These are phyloP conservation scores for Chlorella sp. DNA, from an alignment of 139 green algal species.

Conservation along the genomic window DNA sequence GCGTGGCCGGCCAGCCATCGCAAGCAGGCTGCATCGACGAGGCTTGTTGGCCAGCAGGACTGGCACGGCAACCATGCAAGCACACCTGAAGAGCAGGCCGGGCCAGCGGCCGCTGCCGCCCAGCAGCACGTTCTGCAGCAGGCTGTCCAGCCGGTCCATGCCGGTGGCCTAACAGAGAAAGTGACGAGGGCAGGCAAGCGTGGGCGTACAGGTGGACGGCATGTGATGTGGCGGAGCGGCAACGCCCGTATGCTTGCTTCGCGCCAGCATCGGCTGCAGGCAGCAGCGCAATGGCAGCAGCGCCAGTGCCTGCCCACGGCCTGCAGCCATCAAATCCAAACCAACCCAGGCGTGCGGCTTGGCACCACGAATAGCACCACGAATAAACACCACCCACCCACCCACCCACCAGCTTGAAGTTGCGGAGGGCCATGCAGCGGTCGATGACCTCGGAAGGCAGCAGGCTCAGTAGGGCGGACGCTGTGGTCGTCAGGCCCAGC, in stretches of 20 bases:
- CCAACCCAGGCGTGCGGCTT: too few species aligned
- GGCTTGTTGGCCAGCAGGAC: too few species aligned
- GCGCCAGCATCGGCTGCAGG: too few species aligned
- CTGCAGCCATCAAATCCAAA: too few species aligned
- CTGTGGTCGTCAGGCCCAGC: conserved; percentile 56
- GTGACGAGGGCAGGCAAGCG: not conserved
- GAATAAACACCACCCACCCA: not conserved
- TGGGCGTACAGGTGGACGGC: not conserved
- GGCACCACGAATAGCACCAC: too few species aligned
- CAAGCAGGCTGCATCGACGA: too few species aligned
- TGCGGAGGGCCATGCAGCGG: conserved; percentile 19
- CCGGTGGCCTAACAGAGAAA: conserved; percentile 19
- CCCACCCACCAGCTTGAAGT: conserved; percentile 36
- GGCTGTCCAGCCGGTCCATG: conserved; percentile 38
- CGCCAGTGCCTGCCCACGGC: too few species aligned
- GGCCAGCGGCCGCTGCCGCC: conserved; percentile 28
- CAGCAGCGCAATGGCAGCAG: too few species aligned
- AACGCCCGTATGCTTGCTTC: too few species aligned
- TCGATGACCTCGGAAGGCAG: conserved; percentile 32
- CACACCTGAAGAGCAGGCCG: conserved; percentile 48
- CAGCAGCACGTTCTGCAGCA: conserved; percentile 50
- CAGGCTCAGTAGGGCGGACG: conserved; percentile 39
- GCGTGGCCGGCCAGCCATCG: too few species aligned
- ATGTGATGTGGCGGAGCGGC: not conserved
- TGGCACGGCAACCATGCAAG: too few species aligned